These are phyloP conservation scores for Rhizopus delemar DNA, from an alignment of 371 early-diverging fungal species.

Conservation along the genomic window DNA sequence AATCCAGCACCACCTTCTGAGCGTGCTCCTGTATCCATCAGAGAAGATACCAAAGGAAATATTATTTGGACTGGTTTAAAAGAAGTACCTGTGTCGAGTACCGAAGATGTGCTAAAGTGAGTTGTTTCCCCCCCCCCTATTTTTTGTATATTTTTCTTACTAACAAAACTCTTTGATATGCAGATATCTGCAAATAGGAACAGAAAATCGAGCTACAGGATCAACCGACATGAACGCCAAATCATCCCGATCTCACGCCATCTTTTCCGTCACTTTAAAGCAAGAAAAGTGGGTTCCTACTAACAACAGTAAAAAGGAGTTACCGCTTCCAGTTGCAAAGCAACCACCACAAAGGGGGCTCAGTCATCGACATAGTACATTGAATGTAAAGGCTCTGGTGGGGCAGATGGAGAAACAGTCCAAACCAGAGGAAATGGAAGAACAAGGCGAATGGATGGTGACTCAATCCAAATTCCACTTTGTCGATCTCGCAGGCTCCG, in stretches of 20 bases:
- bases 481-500: constrained; percentile 99
- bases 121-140: constrained; percentile 12
- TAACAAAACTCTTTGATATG: background rate
- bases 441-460: constrained; percentile 47
- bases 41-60: constrained; percentile 92
- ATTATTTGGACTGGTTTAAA: constrained; percentile 89
- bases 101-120: constrained; percentile 79
- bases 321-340: background rate
- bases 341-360: constrained; percentile 3
- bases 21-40: constrained; percentile 73
- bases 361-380: constrained; percentile 31
- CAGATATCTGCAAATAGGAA: constrained; percentile 73
- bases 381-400: constrained; percentile 43
- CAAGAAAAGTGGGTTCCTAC: constrained; percentile 65
- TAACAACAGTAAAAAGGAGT: constrained; percentile 2
- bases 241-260: constrained; percentile 97
- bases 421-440: constrained; percentile 22
- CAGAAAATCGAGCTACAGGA: constrained; percentile 86
- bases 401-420: constrained; percentile 42
- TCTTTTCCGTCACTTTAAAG: constrained; percentile 88
- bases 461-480: constrained; percentile 91
- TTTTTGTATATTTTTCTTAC: background rate
- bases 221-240: constrained; percentile 96
- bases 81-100: constrained; percentile 74
- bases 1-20: constrained; percentile 53